These are phyloP conservation scores for Centaurea solstitialis DNA, from an alignment of 129 eudicot species.

Conservation along the genomic window DNA sequence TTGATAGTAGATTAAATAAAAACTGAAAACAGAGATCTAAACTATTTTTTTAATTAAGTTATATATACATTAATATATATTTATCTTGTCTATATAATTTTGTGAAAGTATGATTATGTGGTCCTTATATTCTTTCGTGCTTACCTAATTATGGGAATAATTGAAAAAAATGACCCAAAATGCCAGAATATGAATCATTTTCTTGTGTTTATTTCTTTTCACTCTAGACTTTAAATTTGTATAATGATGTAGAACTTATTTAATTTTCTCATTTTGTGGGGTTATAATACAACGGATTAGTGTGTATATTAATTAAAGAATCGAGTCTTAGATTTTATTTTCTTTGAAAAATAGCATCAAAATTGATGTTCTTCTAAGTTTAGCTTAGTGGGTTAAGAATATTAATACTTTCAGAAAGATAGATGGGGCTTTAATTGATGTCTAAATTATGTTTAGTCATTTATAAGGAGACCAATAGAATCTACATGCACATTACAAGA, in stretches of 20 bases:
- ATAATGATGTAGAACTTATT: not conserved
- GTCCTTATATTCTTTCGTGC: conserved; percentile 15
- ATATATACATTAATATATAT: not conserved
- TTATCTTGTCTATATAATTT: not conserved
- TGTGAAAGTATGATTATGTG: not conserved
- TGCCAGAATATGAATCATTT: not conserved
- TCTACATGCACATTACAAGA: conserved; percentile 12
- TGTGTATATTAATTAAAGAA: not conserved
- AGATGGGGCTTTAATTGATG: conserved; percentile 17
- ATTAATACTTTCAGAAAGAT: conserved; percentile 31
- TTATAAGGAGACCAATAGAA: conserved; percentile 35
- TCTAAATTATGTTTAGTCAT: conserved; percentile 36
- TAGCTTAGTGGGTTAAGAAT: conserved; percentile 36
- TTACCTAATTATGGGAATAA: conserved; percentile 16
- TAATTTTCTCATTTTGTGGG: not conserved
- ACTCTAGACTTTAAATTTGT: too few relatives aligned
- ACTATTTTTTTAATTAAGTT: not conserved
- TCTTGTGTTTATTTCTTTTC: conserved; percentile 9
- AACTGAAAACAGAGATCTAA: not conserved
- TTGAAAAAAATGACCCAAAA: not conserved
- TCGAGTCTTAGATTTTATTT: not conserved
- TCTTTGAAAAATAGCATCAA: conserved; percentile 17
- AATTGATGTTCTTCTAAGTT: conserved; percentile 20
- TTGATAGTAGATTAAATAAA: too few relatives aligned
- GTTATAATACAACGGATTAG: conserved; percentile 2